Evolutionary conservation across 108 stramenopile species (phyloP).

Genomic region (Skeletonema marinoi): DNA sequence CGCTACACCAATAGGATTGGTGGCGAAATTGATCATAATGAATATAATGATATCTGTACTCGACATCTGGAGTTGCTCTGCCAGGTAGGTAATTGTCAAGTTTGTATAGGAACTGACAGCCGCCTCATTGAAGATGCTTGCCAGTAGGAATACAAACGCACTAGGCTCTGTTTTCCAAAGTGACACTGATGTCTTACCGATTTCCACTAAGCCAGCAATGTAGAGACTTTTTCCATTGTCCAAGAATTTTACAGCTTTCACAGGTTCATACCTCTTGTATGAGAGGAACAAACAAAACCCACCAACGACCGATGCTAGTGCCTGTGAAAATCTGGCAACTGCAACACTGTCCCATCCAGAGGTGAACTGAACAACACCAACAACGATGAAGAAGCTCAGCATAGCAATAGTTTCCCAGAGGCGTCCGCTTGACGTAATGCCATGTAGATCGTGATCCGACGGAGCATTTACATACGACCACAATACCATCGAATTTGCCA

Average conservation of each 20-base stretch:
- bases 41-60: slow-evolving; percentile 19
- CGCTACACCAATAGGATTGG: slow-evolving; percentile 25
- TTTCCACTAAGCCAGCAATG: slow-evolving; percentile 18
- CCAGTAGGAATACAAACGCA: slow-evolving; percentile 16
- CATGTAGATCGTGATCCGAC: slow-evolving; percentile 32
- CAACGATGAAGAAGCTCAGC: slow-evolving; percentile 28
- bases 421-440: slow-evolving; percentile 28
- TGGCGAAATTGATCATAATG: slow-evolving; percentile 26
- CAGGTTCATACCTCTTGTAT: slow-evolving; percentile 20
- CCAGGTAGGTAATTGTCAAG: slow-evolving; percentile 26
- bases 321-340: slow-evolving; percentile 23
- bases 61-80: slow-evolving; percentile 19
- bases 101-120: slow-evolving; percentile 18
- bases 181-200: slow-evolving; percentile 2
- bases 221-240: slow-evolving; percentile 23
- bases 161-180: slow-evolving; percentile 28
- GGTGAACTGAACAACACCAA: slow-evolving; percentile 16
- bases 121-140: slow-evolving; percentile 12
- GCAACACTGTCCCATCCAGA: slow-evolving; percentile 15
- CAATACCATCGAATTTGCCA: slow-evolving; percentile 39
- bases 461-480: slow-evolving; percentile 40
- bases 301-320: slow-evolving; percentile 17
- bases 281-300: slow-evolving; percentile 17
- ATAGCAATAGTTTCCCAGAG: slow-evolving; percentile 25
- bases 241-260: slow-evolving; percentile 26